phyloP scores from a whole-genome alignment of 257 asterid genomes.

The Solanum sejunctum region DNA sequence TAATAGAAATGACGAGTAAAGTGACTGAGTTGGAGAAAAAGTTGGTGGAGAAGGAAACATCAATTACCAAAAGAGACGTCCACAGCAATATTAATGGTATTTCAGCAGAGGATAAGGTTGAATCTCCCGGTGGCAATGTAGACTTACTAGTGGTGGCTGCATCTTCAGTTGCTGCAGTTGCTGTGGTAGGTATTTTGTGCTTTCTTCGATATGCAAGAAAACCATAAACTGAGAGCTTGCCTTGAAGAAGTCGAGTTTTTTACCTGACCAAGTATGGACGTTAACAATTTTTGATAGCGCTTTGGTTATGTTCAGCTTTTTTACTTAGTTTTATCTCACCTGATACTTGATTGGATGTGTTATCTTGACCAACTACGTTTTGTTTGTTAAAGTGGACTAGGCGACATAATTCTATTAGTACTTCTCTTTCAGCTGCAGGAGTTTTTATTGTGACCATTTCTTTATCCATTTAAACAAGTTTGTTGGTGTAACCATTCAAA shows the following conservation, averaged over 20 bases:
- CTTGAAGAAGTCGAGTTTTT: conserved; percentile 15
- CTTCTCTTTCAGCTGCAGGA: not conserved
- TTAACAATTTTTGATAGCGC: conserved; percentile 40
- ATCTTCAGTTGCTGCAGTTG: conserved; percentile 36
- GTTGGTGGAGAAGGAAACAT: conserved; percentile 39
- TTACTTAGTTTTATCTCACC: conserved; percentile 11
- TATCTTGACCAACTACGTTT: not conserved
- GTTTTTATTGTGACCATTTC: not conserved
- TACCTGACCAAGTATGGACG: conserved; percentile 12
- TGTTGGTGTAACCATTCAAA: not conserved
- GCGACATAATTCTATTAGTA: not conserved
- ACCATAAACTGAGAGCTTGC: not conserved
- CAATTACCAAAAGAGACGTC: conserved; percentile 17
- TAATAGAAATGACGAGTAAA: conserved; percentile 17
- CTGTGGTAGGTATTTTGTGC: conserved; percentile 25
- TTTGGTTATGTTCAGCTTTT: conserved; percentile 8
- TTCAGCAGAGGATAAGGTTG: not conserved
- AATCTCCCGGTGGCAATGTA: conserved; percentile 13
- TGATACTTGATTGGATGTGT: not conserved
- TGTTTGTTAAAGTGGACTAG: not conserved
- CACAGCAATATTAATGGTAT: conserved; percentile 12
- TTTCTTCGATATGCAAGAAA: conserved; percentile 29
- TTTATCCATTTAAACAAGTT: not conserved
- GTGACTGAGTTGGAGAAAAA: conserved; percentile 24
- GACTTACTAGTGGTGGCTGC: conserved; percentile 32